Evolutionary conservation across 768 basidiomycete genomes (phyloP).

Genomic region (Xerocomellus amylosporus): DNA sequence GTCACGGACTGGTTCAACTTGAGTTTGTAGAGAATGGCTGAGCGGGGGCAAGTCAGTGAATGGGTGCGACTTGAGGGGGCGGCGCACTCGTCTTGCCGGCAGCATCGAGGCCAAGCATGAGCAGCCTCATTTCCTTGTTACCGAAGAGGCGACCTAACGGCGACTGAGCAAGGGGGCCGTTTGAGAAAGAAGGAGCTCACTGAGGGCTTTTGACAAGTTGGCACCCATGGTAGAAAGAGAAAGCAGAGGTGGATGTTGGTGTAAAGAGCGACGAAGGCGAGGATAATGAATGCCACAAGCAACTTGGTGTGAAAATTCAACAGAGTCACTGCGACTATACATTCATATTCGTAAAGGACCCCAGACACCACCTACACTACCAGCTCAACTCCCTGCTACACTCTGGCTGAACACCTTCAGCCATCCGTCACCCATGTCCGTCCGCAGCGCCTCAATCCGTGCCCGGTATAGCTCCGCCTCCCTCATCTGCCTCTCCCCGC

Average conservation of each 20-base stretch:
- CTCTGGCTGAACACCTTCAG: conserved; percentile 80
- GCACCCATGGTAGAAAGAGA: conserved; percentile 61
- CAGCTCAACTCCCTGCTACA: conserved; percentile 22
- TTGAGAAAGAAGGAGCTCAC: conserved; percentile 36
- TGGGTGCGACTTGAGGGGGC: neutral
- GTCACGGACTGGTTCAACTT: conserved; percentile 99
- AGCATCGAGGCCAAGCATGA: conserved; percentile 97
- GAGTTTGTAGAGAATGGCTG: conserved; percentile 98
- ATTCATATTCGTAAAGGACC: conserved; percentile 19
- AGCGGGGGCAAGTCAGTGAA: neutral
- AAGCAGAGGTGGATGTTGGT: conserved; percentile 24
- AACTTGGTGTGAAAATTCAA: conserved; percentile 28
- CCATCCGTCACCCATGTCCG: conserved; percentile 90
- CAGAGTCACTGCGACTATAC: conserved; percentile 14
- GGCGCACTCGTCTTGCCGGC: conserved; percentile 96
- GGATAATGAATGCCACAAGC: conserved; percentile 33
- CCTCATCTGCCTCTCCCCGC: conserved; percentile 34
- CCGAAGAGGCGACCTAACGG: conserved; percentile 85
- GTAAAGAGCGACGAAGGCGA: conserved; percentile 64
- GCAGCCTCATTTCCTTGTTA: conserved; percentile 97
- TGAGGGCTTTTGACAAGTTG: conserved; percentile 81
- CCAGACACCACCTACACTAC: conserved; percentile 27
- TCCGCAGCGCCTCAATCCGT: conserved; percentile 75
- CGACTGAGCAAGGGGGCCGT: conserved; percentile 1
- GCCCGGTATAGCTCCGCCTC: conserved; percentile 72